phyloP scores from a whole-genome alignment of 208 protist genomes.

The Wallacemonas collosoma region DNA sequence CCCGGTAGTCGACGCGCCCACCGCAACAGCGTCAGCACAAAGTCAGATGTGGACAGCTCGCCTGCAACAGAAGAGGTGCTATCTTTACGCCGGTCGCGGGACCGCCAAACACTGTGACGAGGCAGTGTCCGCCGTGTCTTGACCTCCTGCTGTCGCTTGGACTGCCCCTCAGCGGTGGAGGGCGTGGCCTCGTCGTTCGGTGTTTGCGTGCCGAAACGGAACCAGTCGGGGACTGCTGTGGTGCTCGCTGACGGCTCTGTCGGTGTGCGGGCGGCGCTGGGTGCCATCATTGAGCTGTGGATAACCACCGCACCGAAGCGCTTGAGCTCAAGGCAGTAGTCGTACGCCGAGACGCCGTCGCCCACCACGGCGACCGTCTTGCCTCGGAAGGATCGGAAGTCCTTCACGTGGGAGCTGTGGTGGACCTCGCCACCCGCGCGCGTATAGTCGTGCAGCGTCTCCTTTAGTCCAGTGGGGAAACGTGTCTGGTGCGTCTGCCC shows the following conservation, averaged over 20 bases:
- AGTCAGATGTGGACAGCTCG: slow-evolving; percentile 33
- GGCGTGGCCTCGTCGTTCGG: background rate
- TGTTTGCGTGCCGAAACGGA: background rate
- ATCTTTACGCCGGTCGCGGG: background rate
- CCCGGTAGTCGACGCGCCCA: slow-evolving; percentile 45
- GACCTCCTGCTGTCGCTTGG: background rate
- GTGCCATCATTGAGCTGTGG: slow-evolving; percentile 53
- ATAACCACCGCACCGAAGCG: slow-evolving; percentile 69
- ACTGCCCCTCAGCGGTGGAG: background rate
- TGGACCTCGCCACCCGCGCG: slow-evolving; percentile 70
- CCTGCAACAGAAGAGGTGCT: background rate
- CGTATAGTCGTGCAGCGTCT: slow-evolving; percentile 48
- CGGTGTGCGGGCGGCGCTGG: background rate
- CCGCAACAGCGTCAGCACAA: slow-evolving; percentile 28
- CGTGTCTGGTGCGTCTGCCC: slow-evolving; percentile 82
- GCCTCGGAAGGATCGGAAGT: slow-evolving; percentile 70
- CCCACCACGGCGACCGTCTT: slow-evolving; percentile 85
- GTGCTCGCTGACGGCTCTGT: background rate
- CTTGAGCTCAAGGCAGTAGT: slow-evolving; percentile 77
- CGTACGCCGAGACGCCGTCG: slow-evolving; percentile 79
- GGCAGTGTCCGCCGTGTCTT: no score
- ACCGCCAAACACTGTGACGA: background rate
- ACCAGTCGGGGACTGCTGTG: background rate
- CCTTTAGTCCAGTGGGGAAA: slow-evolving; percentile 53
- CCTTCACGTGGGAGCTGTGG: slow-evolving; percentile 85